Conservation (phyloP, 768 basidiomycete species). For the Tubosaeta brunneosetosa region DNA sequence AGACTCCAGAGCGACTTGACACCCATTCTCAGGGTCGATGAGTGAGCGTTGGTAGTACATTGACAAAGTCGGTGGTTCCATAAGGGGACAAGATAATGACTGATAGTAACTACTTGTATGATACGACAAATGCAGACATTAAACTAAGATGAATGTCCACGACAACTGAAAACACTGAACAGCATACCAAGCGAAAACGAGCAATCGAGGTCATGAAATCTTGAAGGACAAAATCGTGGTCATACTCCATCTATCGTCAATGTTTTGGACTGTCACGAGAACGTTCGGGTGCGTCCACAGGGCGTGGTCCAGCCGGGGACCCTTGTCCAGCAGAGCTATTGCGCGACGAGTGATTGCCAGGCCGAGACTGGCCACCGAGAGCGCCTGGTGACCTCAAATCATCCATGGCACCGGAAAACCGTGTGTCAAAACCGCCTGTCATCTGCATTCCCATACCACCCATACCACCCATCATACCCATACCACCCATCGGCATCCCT, state of each 20-base stretch:
- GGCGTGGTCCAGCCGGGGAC: slow-evolving; percentile 43
- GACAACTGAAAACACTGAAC: slow-evolving; percentile 11
- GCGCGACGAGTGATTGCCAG: slow-evolving; percentile 37
- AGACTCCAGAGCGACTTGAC: slow-evolving; percentile 96
- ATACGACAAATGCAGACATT: slow-evolving; percentile 17
- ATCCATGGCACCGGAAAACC: slow-evolving; percentile 38
- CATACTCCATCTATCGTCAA: slow-evolving; percentile 16
- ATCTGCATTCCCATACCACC: slow-evolving; percentile 46
- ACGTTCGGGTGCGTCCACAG: slow-evolving; percentile 27
- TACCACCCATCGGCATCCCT: slow-evolving; percentile 30
- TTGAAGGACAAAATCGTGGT: slow-evolving; percentile 3
- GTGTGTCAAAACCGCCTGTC: slow-evolving; percentile 64
- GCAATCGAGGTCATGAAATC: slow-evolving; percentile 7
- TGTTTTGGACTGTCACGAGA: slow-evolving; percentile 25
- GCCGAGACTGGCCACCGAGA: slow-evolving; percentile 24
- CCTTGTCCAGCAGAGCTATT: slow-evolving; percentile 51
- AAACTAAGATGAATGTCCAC: slow-evolving; percentile 17
- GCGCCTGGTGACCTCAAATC: slow-evolving; percentile 28
- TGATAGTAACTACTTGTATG: neutral
- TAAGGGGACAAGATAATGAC: slow-evolving; percentile 4
- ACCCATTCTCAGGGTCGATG: slow-evolving; percentile 57
- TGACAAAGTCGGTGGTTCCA: slow-evolving; percentile 7
- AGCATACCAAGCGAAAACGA: slow-evolving; percentile 14
- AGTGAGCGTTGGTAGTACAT: neutral
- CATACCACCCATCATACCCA: slow-evolving; percentile 45